Conservation (phyloP, 2,329 filamentous ascomycete genomes). For the Microdochium paspali region DNA sequence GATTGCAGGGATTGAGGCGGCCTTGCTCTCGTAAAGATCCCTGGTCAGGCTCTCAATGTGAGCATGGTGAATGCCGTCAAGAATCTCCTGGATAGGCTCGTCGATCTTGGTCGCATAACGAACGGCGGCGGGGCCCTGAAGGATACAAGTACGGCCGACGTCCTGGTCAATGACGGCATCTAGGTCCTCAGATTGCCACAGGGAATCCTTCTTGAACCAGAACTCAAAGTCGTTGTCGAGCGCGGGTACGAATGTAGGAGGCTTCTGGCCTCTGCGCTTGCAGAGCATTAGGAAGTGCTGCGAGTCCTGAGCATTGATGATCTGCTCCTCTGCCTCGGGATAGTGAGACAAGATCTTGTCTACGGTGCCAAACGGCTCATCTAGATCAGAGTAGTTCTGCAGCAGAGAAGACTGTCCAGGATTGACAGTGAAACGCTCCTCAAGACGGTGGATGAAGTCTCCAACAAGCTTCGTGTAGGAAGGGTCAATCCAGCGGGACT, state of each 20-base stretch:
- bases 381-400: constrained; percentile 82
- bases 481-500: constrained; percentile 83
- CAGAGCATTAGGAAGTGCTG: constrained; percentile 94
- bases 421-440: constrained; percentile 82
- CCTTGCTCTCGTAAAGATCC: constrained; percentile 71
- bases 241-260: constrained; percentile 89
- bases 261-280: constrained; percentile 88
- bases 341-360: constrained; percentile 74
- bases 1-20: constrained; percentile 66
- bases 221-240: constrained; percentile 97
- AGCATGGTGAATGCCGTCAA: constrained; percentile 79
- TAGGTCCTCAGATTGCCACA: constrained; percentile 98
- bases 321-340: constrained; percentile 76
- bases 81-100: constrained; percentile 89
- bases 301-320: constrained; percentile 97
- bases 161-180: constrained; percentile 94
- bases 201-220: constrained; percentile 99
- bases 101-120: constrained; percentile 85
- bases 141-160: constrained; percentile 88
- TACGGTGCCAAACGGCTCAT: constrained; percentile 69
- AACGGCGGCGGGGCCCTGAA: constrained; percentile 88
- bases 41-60: constrained; percentile 74
- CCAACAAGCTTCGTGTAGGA: constrained; percentile 77
- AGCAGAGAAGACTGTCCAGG: constrained; percentile 69
- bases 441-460: constrained; percentile 92